These are phyloP conservation scores for Lophiostoma macrostomum DNA, from an alignment of 495 filamentous ascomycete species.

Conservation along the genomic window DNA sequence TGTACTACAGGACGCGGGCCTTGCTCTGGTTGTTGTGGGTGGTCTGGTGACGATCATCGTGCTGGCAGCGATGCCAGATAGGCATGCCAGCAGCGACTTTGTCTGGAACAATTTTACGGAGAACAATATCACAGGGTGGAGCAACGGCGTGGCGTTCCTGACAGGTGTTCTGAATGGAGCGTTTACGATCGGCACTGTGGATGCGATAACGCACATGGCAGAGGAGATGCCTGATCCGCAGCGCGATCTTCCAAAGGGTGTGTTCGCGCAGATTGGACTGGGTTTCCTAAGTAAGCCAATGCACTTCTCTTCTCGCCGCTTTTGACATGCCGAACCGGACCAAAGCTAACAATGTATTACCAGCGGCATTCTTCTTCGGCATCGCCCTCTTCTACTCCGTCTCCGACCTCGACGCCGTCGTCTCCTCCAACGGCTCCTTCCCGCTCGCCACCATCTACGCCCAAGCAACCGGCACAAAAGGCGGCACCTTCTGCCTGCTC, in stretches of 20 bases:
- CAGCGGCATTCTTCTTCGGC: slow-evolving; percentile 65
- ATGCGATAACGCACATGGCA: slow-evolving; percentile 68
- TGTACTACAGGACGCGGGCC: slow-evolving; percentile 59
- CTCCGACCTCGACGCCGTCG: slow-evolving; percentile 58
- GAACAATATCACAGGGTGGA: slow-evolving; percentile 56
- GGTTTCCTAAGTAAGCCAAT: slow-evolving; percentile 50
- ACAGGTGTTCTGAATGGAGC: slow-evolving; percentile 83
- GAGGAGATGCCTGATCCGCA: slow-evolving; percentile 73
- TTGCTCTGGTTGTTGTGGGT: slow-evolving; percentile 55
- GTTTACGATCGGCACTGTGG: slow-evolving; percentile 77
- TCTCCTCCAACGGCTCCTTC: slow-evolving; percentile 54
- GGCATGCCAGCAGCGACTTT: slow-evolving; percentile 35
- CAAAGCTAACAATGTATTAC: not conserved
- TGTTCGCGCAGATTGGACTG: slow-evolving; percentile 45
- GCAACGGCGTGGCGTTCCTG: slow-evolving; percentile 71
- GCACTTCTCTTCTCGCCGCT: not conserved
- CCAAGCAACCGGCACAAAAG: slow-evolving; percentile 65
- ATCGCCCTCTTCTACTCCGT: slow-evolving; percentile 73
- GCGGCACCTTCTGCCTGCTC: slow-evolving; percentile 62
- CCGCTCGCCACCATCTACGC: slow-evolving; percentile 74
- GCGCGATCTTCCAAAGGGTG: slow-evolving; percentile 57
- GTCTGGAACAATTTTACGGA: slow-evolving; percentile 38
- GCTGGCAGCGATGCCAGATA: slow-evolving; percentile 66
- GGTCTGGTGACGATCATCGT: slow-evolving; percentile 73
- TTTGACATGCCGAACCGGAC: no score